Conservation (phyloP, 805 yeast genomes). For the Saccharomycopsis microspora region DNA sequence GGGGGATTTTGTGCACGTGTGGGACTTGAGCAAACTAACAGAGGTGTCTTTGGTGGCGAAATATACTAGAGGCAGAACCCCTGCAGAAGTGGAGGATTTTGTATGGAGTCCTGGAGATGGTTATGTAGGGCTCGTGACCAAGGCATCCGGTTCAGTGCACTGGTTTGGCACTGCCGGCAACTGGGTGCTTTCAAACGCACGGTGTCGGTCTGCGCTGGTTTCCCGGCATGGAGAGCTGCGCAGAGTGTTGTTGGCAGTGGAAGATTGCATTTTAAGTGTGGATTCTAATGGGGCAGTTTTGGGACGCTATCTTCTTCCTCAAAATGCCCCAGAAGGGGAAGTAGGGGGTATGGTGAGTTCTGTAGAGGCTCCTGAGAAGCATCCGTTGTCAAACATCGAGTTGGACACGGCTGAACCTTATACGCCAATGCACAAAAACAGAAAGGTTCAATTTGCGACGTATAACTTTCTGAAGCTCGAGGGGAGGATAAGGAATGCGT, state of each 20-base stretch:
- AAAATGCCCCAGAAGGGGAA: too few relatives aligned
- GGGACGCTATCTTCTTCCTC: too few relatives aligned
- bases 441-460: conserved; percentile 9
- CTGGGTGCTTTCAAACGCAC: too few relatives aligned
- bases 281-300: too few relatives aligned
- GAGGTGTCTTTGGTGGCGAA: conserved; percentile 46
- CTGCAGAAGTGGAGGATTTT: conserved; percentile 38
- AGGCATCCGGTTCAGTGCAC: conserved; percentile 47
- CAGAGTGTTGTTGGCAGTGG: too few relatives aligned
- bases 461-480: conserved; percentile 4
- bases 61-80: conserved; percentile 51
- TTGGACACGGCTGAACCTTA: conserved; percentile 8
- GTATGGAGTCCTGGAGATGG: conserved; percentile 39
- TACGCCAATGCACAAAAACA: conserved; percentile 5
- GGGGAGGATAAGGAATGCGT: neutral
- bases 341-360: too few relatives aligned
- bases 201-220: too few relatives aligned
- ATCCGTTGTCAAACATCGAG: conserved; percentile 12
- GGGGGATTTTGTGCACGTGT: conserved; percentile 53
- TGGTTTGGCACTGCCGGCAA: conserved; percentile 29
- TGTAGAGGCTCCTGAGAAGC: neutral
- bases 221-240: too few relatives aligned
- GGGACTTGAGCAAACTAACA: conserved; percentile 44
- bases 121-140: conserved; percentile 40
- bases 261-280: too few relatives aligned